A percentile compares a stretch with the other conserved stretches of the same genome.
Conservation (phyloP, 148 eudicot genomes). For the Tetragonia tetragonoides region DNA sequence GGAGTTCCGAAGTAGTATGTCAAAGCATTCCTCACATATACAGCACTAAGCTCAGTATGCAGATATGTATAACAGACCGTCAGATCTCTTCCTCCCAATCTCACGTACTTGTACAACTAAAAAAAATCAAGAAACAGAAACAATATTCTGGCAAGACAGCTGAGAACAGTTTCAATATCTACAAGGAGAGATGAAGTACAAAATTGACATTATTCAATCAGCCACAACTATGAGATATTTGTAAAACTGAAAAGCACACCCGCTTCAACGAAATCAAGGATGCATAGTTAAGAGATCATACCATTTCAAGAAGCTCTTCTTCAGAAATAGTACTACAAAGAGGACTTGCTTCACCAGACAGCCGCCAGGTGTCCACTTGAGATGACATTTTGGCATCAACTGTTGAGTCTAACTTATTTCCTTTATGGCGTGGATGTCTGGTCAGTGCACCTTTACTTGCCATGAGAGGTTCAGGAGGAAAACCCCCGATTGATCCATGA, state of each 20-base stretch:
- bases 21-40: not conserved
- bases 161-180: not conserved
- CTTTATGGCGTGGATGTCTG: slow-evolving; percentile 27
- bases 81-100: not conserved
- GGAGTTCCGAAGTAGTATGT: not conserved
- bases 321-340: slow-evolving; percentile 56
- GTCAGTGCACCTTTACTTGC: slow-evolving; percentile 26
- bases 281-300: slow-evolving; percentile 33
- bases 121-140: not conserved
- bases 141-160: not conserved
- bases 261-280: slow-evolving; percentile 3
- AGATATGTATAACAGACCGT: not conserved
- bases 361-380: slow-evolving; percentile 40
- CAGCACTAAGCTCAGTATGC: not conserved
- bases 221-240: not conserved
- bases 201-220: not conserved
- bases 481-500: slow-evolving; percentile 35
- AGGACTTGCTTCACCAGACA: slow-evolving; percentile 48
- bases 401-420: slow-evolving; percentile 26
- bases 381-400: slow-evolving; percentile 33
- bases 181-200: not conserved
- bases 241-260: not conserved
- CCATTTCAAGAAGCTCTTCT: slow-evolving; percentile 86
- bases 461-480: slow-evolving; percentile 33
- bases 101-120: not conserved